Evolutionary conservation across 2,329 filamentous ascomycete species (phyloP).

Genomic region (Thelonectria blattea): DNA sequence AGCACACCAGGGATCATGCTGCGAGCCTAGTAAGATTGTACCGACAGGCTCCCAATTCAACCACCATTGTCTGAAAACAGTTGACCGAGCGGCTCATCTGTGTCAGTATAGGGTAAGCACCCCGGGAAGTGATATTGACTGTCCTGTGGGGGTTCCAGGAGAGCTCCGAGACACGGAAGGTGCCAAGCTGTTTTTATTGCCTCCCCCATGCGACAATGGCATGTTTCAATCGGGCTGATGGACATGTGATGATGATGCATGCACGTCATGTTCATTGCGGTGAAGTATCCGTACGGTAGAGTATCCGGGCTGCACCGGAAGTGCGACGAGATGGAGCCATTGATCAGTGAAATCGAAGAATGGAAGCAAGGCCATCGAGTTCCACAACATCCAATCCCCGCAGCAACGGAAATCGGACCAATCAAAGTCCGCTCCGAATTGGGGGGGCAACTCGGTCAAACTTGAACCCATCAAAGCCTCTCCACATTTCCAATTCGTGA

Average conservation of each 20-base stretch:
- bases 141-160: conserved; percentile 4
- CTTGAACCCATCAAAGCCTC: not conserved
- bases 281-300: too few relatives aligned
- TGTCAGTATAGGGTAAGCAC: not conserved
- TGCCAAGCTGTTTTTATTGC: not conserved
- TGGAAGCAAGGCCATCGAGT: not conserved
- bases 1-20: too few relatives aligned
- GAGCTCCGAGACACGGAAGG: conserved; percentile 18
- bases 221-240: conserved; percentile 12
- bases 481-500: conserved; percentile 17
- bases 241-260: not conserved
- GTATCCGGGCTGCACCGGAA: conserved; percentile 3
- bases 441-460: too few relatives aligned
- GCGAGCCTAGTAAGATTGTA: too few relatives aligned
- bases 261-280: conserved; percentile 5
- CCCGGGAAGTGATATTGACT: not conserved
- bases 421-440: conserved; percentile 2
- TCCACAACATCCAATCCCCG: not conserved
- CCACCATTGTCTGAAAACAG: not conserved
- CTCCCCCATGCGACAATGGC: conserved; percentile 10
- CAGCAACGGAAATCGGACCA: conserved; percentile 14
- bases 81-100: not conserved
- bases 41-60: too few relatives aligned
- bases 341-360: not conserved
- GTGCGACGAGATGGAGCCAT: not conserved